Evolutionary conservation across 768 basidiomycete species (phyloP).

Genomic region (Amanita jacksonii): DNA sequence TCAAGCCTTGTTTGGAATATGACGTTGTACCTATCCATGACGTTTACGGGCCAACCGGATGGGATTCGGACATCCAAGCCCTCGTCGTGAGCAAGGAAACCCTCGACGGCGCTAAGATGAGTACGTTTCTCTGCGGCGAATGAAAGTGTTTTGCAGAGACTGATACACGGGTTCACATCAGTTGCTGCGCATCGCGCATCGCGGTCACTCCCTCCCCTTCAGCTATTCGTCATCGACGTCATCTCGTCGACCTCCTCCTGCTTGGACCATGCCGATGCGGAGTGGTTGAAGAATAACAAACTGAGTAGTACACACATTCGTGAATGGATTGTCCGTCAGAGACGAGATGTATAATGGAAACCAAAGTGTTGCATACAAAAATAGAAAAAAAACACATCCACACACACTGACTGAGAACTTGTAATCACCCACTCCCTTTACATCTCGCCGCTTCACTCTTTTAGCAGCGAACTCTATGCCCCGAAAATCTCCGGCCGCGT

Average conservation of each 20-base stretch:
- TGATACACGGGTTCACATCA: slow-evolving; percentile 25
- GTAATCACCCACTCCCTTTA: neutral
- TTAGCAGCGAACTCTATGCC: slow-evolving; percentile 6
- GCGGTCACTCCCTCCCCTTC: slow-evolving; percentile 47
- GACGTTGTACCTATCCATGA: slow-evolving; percentile 72
- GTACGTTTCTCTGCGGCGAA: slow-evolving; percentile 33
- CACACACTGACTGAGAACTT: neutral
- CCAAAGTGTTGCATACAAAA: neutral
- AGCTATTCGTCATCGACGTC: slow-evolving; percentile 79
- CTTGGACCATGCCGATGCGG: slow-evolving; percentile 57
- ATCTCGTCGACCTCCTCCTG: slow-evolving; percentile 59
- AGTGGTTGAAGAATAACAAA: slow-evolving; percentile 68
- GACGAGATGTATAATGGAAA: neutral
- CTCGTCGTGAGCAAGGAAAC: slow-evolving; percentile 92
- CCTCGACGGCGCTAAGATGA: slow-evolving; percentile 56
- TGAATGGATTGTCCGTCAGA: slow-evolving; percentile 60
- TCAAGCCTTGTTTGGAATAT: slow-evolving; percentile 55
- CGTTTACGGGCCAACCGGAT: slow-evolving; percentile 86
- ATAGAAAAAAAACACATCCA: no score
- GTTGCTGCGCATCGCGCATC: slow-evolving; percentile 56
- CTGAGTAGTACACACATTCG: slow-evolving; percentile 94
- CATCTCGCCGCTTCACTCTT: slow-evolving; percentile 7
- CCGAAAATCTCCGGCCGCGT: neutral
- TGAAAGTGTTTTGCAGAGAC: neutral
- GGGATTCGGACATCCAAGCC: slow-evolving; percentile 83